phyloP scores from a whole-genome alignment of 495 filamentous ascomycete genomes.

The Penicillium goetzii region DNA sequence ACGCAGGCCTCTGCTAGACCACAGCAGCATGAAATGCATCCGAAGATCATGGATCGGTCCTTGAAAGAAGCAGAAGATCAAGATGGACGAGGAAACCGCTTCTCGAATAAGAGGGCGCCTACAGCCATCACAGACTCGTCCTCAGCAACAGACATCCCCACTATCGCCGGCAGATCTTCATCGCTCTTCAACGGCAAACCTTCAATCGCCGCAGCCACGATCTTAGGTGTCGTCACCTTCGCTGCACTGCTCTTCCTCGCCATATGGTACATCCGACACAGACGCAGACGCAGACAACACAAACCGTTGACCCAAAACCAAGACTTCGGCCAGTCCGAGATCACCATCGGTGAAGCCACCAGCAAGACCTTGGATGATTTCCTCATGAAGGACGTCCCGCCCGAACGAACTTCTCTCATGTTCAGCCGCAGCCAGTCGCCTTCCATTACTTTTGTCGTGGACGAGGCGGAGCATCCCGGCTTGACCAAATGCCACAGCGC shows the following conservation, averaged over 20 bases:
- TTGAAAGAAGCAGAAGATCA: background rate
- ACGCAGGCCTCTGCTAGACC: background rate
- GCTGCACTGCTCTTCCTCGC: constrained; percentile 17
- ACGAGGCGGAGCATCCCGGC: constrained; percentile 18
- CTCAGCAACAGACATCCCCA: background rate
- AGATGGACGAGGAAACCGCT: background rate
- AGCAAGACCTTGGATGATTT: constrained; percentile 26
- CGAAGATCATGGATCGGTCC: background rate
- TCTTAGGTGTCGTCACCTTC: constrained; percentile 12
- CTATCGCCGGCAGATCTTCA: background rate
- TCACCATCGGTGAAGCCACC: constrained; percentile 26
- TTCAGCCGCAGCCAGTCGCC: constrained; percentile 35
- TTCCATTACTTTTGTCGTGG: constrained; percentile 28
- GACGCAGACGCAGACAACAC: constrained; percentile 8
- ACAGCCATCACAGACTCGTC: background rate
- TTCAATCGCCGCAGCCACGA: constrained; percentile 19
- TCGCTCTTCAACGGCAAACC: background rate
- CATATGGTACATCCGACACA: constrained; percentile 18
- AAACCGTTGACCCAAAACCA: constrained; percentile 7
- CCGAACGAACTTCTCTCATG: constrained; percentile 36
- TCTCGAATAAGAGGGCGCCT: background rate
- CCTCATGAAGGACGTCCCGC: constrained; percentile 30
- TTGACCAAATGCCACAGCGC: constrained; percentile 14
- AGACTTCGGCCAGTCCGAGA: constrained; percentile 25
- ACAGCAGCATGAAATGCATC: background rate